phyloP scores from a whole-genome alignment of 352 stramenopile species.

The Lagenidium sp. region DNA sequence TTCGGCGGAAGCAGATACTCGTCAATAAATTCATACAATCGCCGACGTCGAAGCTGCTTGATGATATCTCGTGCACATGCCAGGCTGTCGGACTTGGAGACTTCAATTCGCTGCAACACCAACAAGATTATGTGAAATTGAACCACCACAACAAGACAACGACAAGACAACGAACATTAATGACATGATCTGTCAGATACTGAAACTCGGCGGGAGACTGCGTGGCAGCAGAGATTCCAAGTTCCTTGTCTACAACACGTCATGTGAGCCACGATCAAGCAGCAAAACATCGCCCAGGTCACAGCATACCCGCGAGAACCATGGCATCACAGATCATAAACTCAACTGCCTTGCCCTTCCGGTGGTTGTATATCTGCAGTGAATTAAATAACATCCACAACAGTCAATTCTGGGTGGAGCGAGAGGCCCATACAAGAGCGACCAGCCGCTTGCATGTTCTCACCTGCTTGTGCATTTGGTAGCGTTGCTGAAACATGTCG shows the following conservation, averaged over 20 bases:
- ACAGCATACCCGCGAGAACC: slow-evolving; percentile 32
- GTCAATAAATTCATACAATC: slow-evolving; percentile 85
- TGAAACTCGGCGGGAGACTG: slow-evolving; percentile 59
- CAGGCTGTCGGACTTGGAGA: slow-evolving; percentile 48
- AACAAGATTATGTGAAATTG: background rate
- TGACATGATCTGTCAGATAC: slow-evolving; percentile 66
- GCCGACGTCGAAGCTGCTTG: slow-evolving; percentile 53
- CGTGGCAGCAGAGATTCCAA: slow-evolving; percentile 58
- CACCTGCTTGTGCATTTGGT: slow-evolving; percentile 79
- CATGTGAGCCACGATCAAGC: background rate
- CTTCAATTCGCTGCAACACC: slow-evolving; percentile 50
- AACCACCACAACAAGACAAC: background rate
- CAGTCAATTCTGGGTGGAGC: too few relatives aligned
- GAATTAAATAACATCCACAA: too few relatives aligned
- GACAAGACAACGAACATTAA: slow-evolving; percentile 61
- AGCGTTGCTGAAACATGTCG: slow-evolving; percentile 86
- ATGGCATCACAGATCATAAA: slow-evolving; percentile 89
- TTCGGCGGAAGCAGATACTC: slow-evolving; percentile 59
- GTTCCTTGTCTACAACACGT: slow-evolving; percentile 38
- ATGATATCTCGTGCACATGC: slow-evolving; percentile 46
- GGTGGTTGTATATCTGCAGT: slow-evolving; percentile 83
- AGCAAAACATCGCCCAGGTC: background rate
- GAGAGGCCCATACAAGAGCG: too few relatives aligned
- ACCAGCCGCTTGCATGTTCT: too few relatives aligned
- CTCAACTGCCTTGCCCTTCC: slow-evolving; percentile 83